These are phyloP conservation scores for Mortierella hygrophila DNA, from an alignment of 192 early-diverging fungal genomes.

Conservation along the genomic window DNA sequence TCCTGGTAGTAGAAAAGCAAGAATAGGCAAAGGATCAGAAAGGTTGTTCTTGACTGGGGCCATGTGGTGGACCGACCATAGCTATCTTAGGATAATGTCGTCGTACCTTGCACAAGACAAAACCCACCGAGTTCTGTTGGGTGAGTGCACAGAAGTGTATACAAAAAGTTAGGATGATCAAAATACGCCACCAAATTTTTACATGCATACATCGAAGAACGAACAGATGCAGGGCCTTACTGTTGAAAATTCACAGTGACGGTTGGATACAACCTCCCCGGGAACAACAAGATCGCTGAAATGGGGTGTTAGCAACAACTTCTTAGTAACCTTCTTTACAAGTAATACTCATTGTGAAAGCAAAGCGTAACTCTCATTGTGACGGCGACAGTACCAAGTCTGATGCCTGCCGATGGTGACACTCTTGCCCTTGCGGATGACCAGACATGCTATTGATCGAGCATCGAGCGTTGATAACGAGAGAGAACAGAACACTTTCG, in stretches of 20 bases:
- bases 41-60: no score
- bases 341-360: not conserved
- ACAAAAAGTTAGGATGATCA: not conserved
- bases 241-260: slow-evolving; percentile 27
- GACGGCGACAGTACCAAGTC: slow-evolving; percentile 21
- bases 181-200: not conserved
- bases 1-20: slow-evolving; percentile 45
- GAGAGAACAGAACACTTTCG: not conserved
- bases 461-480: not conserved
- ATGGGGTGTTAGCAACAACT: no score
- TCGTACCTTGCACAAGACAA: slow-evolving; percentile 39
- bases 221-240: not conserved
- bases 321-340: not conserved
- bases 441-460: slow-evolving; percentile 18
- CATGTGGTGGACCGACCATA: no score
- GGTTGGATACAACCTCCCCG: slow-evolving; percentile 19
- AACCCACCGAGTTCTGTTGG: slow-evolving; percentile 18
- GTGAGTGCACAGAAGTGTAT: no score
- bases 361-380: not conserved
- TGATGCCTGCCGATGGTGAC: slow-evolving; percentile 22
- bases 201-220: not conserved
- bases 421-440: not conserved
- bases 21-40: not conserved
- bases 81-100: not conserved
- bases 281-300: slow-evolving; percentile 23